Conservation (phyloP, 306 rosid genomes). For the Castanopsis chinensis region DNA sequence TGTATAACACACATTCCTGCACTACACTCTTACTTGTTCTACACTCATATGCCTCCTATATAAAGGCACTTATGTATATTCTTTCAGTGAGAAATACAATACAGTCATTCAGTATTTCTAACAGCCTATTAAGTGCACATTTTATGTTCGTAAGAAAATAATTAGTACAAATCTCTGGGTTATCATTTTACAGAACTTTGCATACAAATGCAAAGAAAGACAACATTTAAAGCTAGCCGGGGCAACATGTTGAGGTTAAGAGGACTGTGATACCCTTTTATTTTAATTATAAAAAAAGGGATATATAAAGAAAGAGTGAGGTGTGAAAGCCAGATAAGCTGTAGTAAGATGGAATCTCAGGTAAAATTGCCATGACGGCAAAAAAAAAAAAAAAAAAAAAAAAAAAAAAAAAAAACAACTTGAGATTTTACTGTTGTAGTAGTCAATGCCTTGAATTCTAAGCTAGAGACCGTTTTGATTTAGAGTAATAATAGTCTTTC, state of each 20-base stretch:
- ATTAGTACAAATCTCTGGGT: background rate
- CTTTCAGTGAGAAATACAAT: too few species aligned
- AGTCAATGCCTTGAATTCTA: too few species aligned
- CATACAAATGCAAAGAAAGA: background rate
- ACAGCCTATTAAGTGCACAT: too few species aligned
- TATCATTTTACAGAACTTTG: background rate
- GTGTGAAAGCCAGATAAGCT: background rate
- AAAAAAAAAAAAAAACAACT: background rate
- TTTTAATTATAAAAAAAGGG: background rate
- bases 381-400: background rate
- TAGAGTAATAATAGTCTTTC: too few species aligned
- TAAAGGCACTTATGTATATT: too few species aligned
- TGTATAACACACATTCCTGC: too few species aligned
- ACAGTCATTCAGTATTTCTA: too few species aligned
- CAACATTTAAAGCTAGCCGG: background rate
- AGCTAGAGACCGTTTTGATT: too few species aligned
- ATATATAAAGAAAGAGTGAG: background rate
- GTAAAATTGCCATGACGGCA: background rate
- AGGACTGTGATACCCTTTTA: background rate
- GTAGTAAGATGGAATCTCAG: background rate
- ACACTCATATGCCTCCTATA: too few species aligned
- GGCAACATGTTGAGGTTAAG: background rate
- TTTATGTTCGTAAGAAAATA: background rate
- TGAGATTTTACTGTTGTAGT: background rate
- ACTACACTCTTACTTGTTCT: too few species aligned